These are phyloP conservation scores for Tylopilus sp. DNA, from an alignment of 768 basidiomycete genomes.

Conservation along the genomic window DNA sequence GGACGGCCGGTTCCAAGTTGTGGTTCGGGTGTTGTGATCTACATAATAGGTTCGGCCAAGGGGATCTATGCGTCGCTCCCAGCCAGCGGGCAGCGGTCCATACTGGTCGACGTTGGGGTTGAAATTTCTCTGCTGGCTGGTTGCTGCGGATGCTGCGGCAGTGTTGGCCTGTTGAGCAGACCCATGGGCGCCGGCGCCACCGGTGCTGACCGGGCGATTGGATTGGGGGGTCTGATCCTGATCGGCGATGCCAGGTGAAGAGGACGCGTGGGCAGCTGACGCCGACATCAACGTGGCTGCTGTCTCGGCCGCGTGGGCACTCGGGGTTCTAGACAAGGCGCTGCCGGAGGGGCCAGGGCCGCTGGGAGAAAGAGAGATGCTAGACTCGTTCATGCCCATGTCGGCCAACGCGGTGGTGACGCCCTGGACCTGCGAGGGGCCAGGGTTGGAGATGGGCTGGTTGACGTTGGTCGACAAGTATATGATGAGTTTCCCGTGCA, in stretches of 20 bases:
- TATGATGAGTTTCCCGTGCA: constrained; percentile 96
- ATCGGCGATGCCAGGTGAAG: constrained; percentile 29
- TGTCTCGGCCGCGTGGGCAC: constrained; percentile 63
- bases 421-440: constrained; percentile 67
- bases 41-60: constrained; percentile 97
- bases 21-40: constrained; percentile 96
- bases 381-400: constrained; percentile 59
- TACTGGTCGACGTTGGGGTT: constrained; percentile 94
- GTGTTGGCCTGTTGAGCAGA: constrained; percentile 20
- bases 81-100: constrained; percentile 85
- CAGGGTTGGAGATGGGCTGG: constrained; percentile 81
- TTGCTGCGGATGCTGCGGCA: constrained; percentile 33
- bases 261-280: constrained; percentile 34
- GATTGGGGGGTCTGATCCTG: constrained; percentile 27
- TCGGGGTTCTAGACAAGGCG: constrained; percentile 58
- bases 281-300: constrained; percentile 40
- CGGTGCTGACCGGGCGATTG: constrained; percentile 37
- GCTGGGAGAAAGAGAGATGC: constrained; percentile 52
- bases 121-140: constrained; percentile 72
- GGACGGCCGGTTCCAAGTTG: constrained; percentile 95
- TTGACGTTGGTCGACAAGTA: constrained; percentile 91
- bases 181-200: constrained; percentile 20
- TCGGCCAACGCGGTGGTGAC: constrained; percentile 57
- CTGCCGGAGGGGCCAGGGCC: constrained; percentile 33
- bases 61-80: constrained; percentile 97